Evolutionary conservation across 106 monocot species (phyloP), one percentile per base, ranked within the genome.

Genomic region (Dactylorhiza incarnata): DNA sequence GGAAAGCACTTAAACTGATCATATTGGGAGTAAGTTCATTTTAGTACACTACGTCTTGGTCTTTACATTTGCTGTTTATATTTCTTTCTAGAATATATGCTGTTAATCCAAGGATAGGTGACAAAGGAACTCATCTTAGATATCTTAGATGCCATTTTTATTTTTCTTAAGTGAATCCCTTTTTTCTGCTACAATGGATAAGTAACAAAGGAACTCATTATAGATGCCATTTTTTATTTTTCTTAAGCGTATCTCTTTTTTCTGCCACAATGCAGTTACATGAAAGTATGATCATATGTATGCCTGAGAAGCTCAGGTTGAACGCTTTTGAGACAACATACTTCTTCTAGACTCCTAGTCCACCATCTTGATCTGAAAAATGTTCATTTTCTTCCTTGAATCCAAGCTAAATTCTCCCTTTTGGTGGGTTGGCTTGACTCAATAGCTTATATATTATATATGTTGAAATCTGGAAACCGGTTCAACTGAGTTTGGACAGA

Each of bases 1-100:
- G 50, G 14, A 91, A 91, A 82, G 88, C 74, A 48, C 85, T 91
- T 55, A 91, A 91, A 56, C 79, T 91, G 65, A 91, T 91, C 80
- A 78, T 85, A 50, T 68, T 87, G 75, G 91, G 91, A 61, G 91
- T 91, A 83, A 85, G 82, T 85, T 70, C 13, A 61, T 72, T 48
- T 69, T 6, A 29, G 9, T 16, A 45, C 26, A 12, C 44, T 46
- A 46, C 29, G 29, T 26, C 29, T 46, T 70, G 43, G 6, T 70
- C 13, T 70, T 70, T 70, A 16, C 14, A 45, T 44, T 69, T 46
- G 6, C 14, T 72, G 22, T 49, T 20, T 10, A 22, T 72, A 17
- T 19, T 59, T 59, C 11, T n/a, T 19, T 69, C 4, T 16, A 12
- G 9, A 69, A 12, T 20, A 26, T 66, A 4, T 69, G 69, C 43